Conservation (phyloP, 2,329 filamentous ascomycete genomes). For the Hirsutella rhossiliensis region DNA sequence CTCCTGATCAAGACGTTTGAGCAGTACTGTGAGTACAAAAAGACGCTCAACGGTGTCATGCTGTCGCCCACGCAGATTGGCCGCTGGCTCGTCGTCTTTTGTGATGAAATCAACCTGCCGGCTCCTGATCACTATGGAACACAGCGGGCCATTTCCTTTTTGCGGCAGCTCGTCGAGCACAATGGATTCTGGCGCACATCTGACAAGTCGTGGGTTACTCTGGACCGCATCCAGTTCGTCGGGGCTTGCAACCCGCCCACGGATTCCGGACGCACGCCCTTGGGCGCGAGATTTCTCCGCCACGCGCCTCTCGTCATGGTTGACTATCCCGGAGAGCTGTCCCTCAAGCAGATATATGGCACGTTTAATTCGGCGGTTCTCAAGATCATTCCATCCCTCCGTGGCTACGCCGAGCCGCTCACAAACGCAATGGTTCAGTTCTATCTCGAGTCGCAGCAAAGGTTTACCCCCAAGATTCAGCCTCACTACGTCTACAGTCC, state of each 20-base stretch:
- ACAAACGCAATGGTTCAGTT: slow-evolving; percentile 97
- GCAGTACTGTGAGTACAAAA: slow-evolving; percentile 99
- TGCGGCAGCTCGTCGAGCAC: slow-evolving; percentile 94
- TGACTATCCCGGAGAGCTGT: slow-evolving; percentile 92
- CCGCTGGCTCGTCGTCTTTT: slow-evolving; percentile 96
- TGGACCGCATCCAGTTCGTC: slow-evolving; percentile 97
- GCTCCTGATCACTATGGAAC: slow-evolving; percentile 97
- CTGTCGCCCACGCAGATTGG: slow-evolving; percentile 94
- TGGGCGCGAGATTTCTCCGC: slow-evolving; percentile 86
- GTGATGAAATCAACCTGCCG: slow-evolving; percentile 97
- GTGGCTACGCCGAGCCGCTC: slow-evolving; percentile 85
- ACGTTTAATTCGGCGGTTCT: slow-evolving; percentile 95
- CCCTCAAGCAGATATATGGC: slow-evolving; percentile 93
- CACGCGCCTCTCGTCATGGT: slow-evolving; percentile 99
- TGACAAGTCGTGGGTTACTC: slow-evolving; percentile 94
- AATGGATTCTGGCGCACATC: slow-evolving; percentile 98
- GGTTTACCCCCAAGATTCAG: slow-evolving; percentile 93
- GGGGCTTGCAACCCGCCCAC: slow-evolving; percentile 97
- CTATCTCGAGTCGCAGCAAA: slow-evolving; percentile 85
- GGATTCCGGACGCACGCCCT: slow-evolving; percentile 87
- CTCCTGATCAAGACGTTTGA: slow-evolving; percentile 98
- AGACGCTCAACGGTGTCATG: slow-evolving; percentile 91
- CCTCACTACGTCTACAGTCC: slow-evolving; percentile 99
- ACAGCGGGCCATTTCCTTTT: slow-evolving; percentile 91
- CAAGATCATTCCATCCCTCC: slow-evolving; percentile 91